These are phyloP conservation scores for Dalbergia cochinchinensis DNA, from an alignment of 306 rosid genomes.

Conservation along the genomic window DNA sequence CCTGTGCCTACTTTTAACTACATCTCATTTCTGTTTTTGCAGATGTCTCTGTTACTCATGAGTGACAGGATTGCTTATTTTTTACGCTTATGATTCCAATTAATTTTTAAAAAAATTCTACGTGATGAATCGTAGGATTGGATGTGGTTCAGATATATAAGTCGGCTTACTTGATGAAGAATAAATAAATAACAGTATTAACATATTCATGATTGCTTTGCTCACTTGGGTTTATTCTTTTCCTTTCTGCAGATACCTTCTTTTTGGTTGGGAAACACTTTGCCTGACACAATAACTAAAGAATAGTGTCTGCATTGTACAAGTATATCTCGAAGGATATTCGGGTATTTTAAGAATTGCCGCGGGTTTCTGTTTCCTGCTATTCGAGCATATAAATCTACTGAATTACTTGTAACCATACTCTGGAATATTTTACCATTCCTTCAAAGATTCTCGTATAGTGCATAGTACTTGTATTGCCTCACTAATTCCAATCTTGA, in stretches of 20 bases:
- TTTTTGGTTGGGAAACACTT: not conserved
- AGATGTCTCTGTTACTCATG: conserved; percentile 1
- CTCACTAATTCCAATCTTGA: not conserved
- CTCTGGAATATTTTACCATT: conserved; percentile 6
- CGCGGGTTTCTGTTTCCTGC: conserved; percentile 25
- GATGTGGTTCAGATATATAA: not conserved
- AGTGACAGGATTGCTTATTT: not conserved
- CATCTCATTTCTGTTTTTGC: not conserved
- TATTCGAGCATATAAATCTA: not conserved
- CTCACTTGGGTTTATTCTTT: conserved; percentile 13
- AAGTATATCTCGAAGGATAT: conserved; percentile 21
- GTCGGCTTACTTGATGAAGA: not conserved
- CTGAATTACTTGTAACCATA: not conserved
- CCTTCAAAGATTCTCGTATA: not conserved
- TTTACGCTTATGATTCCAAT: not conserved
- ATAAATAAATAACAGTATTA: not conserved
- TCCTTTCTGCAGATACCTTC: conserved; percentile 34
- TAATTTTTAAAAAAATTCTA: not conserved
- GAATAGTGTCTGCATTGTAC: conserved; percentile 28
- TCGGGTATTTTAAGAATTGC: conserved; percentile 5
- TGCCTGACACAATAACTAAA: conserved; percentile 25
- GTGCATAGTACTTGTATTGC: conserved; percentile 28
- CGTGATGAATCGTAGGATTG: not conserved
- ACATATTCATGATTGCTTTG: not conserved
- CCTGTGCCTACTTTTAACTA: no score